These are phyloP conservation scores for Ganoderma meredithae DNA, from an alignment of 1,284 basidiomycete genomes.

Conservation along the genomic window DNA sequence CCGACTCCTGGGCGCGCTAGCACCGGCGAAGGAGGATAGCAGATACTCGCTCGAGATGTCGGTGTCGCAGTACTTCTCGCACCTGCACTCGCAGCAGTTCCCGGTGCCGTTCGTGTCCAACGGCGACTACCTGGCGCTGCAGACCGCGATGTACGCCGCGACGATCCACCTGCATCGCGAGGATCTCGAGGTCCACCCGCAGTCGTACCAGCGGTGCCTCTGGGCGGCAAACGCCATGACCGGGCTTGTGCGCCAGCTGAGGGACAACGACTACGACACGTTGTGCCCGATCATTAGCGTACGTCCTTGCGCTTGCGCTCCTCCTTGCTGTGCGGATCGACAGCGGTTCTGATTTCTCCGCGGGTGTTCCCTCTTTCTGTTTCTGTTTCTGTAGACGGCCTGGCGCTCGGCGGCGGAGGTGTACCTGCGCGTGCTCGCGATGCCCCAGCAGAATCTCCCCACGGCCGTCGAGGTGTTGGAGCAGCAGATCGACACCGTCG, in stretches of 20 bases:
- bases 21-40: constrained; percentile 39
- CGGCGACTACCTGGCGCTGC: constrained; percentile 55
- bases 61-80: constrained; percentile 49
- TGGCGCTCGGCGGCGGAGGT: constrained; percentile 51
- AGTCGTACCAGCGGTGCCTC: constrained; percentile 47
- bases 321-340: neutral
- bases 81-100: constrained; percentile 43
- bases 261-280: constrained; percentile 56
- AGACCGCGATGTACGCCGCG: constrained; percentile 58
- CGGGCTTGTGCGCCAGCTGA: constrained; percentile 53
- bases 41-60: constrained; percentile 51
- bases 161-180: constrained; percentile 58
- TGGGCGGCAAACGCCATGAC: constrained; percentile 54
- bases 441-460: constrained; percentile 33
- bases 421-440: constrained; percentile 44
- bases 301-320: constrained; percentile 22
- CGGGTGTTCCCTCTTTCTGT: too few relatives aligned
- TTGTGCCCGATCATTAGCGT: constrained; percentile 61
- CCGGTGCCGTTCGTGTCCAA: constrained; percentile 39
- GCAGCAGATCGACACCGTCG: constrained; percentile 43
- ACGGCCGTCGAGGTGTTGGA: constrained; percentile 38
- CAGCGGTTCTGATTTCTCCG: constrained; percentile 19
- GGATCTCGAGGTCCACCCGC: constrained; percentile 42
- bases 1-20: too few relatives aligned
- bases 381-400: constrained; percentile 41